Percentiles rank a stretch among this genome's conserved stretches.
Conservation (phyloP, 352 stramenopile genomes). For the Pythium phragmiticola region DNA sequence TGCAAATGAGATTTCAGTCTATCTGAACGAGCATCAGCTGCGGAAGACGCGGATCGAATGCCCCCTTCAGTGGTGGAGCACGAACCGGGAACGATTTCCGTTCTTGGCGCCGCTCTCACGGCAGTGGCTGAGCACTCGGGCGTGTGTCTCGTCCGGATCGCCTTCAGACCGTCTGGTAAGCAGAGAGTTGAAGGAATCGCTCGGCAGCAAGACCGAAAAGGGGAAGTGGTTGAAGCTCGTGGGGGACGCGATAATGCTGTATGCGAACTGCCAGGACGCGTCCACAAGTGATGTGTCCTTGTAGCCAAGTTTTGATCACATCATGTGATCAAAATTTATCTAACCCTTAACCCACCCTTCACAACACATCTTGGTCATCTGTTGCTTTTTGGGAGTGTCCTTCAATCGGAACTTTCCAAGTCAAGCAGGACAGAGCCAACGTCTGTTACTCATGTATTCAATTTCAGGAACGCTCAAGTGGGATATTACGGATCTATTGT, state of each 20-base stretch:
- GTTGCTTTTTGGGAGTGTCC: no score
- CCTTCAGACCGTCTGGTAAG: conserved; percentile 1
- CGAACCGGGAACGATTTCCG: conserved; percentile 42
- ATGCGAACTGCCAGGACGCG: background rate
- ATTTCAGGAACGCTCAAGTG: no score
- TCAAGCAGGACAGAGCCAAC: no score
- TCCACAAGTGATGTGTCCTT: conserved; percentile 8
- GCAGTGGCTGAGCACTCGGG: conserved; percentile 36
- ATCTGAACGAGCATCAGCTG: conserved; percentile 42
- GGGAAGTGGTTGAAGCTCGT: conserved; percentile 14
- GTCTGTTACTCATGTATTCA: no score
- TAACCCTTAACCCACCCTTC: no score
- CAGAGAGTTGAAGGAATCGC: conserved; percentile 13
- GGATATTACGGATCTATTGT: no score
- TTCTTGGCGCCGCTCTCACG: conserved; percentile 40
- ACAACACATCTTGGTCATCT: no score
- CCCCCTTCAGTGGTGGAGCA: conserved; percentile 46
- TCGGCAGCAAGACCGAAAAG: conserved; percentile 10
- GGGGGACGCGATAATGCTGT: conserved; percentile 13
- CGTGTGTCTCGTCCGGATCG: conserved; percentile 2
- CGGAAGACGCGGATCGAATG: conserved; percentile 42
- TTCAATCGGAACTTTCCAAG: no score
- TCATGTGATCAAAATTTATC: no score
- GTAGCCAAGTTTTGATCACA: background rate
- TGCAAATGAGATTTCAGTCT: conserved; percentile 40